A percentile compares a stretch with the other conserved stretches of the same genome.
Conservation (phyloP, 2,329 filamentous ascomycete genomes). For the Dothideomycetes sp. region DNA sequence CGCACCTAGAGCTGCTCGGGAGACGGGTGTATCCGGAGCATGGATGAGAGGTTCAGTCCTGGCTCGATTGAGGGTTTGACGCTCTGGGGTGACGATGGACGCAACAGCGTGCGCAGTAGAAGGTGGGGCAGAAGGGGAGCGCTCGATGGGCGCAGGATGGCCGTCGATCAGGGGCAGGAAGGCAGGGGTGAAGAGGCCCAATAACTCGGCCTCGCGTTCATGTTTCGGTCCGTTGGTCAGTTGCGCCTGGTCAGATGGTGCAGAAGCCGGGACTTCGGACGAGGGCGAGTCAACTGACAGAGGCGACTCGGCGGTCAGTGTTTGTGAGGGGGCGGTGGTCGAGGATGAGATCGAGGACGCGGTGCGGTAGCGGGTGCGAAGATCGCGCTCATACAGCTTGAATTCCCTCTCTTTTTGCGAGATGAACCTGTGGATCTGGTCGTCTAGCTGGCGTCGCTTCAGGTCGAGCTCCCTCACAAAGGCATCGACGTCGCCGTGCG, state of each 20-base stretch:
- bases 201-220: conserved; percentile 25
- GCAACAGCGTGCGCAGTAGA: background rate
- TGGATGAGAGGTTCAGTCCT: conserved; percentile 23
- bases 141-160: conserved; percentile 16
- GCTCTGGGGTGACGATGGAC: conserved; percentile 4
- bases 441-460: conserved; percentile 29
- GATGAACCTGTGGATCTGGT: conserved; percentile 31
- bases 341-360: background rate
- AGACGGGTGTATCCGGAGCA: too few species aligned
- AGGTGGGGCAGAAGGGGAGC: conserved; percentile 22
- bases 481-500: conserved; percentile 15
- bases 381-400: conserved; percentile 27
- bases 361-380: conserved; percentile 17
- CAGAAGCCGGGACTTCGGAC: background rate
- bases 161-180: conserved; percentile 27
- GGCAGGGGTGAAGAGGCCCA: conserved; percentile 29
- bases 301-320: too few species aligned
- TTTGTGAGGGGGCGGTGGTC: background rate
- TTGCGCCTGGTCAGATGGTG: background rate
- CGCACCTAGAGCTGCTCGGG: conserved; percentile 20
- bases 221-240: conserved; percentile 4
- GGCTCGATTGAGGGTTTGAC: conserved; percentile 17
- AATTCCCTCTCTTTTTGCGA: conserved; percentile 30
- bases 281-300: background rate
- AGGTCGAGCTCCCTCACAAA: conserved; percentile 25